These are phyloP conservation scores for Forsythia suspensa DNA, from an alignment of 257 asterid genomes.

Conservation along the genomic window DNA sequence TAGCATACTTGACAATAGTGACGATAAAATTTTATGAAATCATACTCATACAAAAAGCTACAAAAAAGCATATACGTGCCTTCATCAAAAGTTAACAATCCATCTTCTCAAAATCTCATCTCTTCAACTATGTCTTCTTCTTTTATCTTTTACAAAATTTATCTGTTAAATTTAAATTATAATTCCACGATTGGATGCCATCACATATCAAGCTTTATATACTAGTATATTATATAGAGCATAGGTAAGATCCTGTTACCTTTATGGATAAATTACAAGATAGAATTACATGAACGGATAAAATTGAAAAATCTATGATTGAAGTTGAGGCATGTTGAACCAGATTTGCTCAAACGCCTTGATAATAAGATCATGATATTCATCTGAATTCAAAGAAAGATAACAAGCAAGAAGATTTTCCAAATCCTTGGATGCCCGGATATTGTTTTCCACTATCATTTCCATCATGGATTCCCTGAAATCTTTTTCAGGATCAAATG, in stretches of 20 bases:
- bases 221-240: too few species aligned
- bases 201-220: too few species aligned
- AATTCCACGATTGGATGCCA: too few species aligned
- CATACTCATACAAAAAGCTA: too few species aligned
- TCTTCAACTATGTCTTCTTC: too few species aligned
- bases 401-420: conserved; percentile 91
- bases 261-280: background rate
- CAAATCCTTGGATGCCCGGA: conserved; percentile 61
- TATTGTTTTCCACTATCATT: conserved; percentile 83
- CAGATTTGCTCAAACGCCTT: conserved; percentile 86
- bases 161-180: too few species aligned
- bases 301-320: conserved; percentile 1
- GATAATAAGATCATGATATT: conserved; percentile 70
- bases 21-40: too few species aligned
- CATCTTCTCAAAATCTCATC: too few species aligned
- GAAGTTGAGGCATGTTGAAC: conserved; percentile 54
- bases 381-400: conserved; percentile 70
- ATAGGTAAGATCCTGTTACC: background rate
- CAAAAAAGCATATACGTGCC: too few species aligned
- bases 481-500: conserved; percentile 81
- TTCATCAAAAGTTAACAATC: too few species aligned
- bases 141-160: too few species aligned
- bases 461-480: conserved; percentile 90
- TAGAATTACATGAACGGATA: conserved; percentile 15
- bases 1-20: too few species aligned